phyloP scores from a whole-genome alignment of 106 monocot species.

The Allium sativum region DNA sequence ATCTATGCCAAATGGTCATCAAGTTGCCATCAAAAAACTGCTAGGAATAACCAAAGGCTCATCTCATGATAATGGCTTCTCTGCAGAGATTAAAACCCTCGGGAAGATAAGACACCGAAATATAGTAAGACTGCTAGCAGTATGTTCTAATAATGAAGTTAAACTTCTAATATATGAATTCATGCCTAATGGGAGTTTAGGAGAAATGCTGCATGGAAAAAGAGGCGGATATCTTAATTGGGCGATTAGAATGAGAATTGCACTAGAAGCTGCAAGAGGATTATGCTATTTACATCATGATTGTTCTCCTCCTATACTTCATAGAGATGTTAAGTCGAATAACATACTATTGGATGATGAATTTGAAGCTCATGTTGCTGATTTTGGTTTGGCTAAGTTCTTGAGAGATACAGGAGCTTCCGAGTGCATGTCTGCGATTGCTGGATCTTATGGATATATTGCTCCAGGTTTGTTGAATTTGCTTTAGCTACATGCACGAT shows the following conservation, averaged over 20 bases:
- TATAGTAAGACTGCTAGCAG: slow-evolving; percentile 38
- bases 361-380: slow-evolving; percentile 48
- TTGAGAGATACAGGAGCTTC: slow-evolving; percentile 35
- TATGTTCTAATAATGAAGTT: slow-evolving; percentile 31
- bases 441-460: slow-evolving; percentile 56
- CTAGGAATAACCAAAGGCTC: slow-evolving; percentile 36
- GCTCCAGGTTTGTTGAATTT: slow-evolving; percentile 37
- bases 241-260: slow-evolving; percentile 32
- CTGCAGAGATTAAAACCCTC: slow-evolving; percentile 40
- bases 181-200: slow-evolving; percentile 54
- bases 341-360: slow-evolving; percentile 15
- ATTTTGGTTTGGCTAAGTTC: slow-evolving; percentile 57
- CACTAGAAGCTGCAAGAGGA: slow-evolving; percentile 38
- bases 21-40: slow-evolving; percentile 32
- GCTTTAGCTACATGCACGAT: too few relatives aligned
- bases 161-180: slow-evolving; percentile 46
- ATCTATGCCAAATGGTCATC: slow-evolving; percentile 30
- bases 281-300: slow-evolving; percentile 53
- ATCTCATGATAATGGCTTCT: slow-evolving; percentile 38
- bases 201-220: slow-evolving; percentile 49
- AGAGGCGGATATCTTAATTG: slow-evolving; percentile 35
- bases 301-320: slow-evolving; percentile 36
- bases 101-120: slow-evolving; percentile 55
- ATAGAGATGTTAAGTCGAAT: slow-evolving; percentile 35
- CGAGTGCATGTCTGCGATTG: slow-evolving; percentile 48